Evolutionary conservation across 2,329 filamentous ascomycete species (phyloP).

Genomic region (Elsinoe ampelina): DNA sequence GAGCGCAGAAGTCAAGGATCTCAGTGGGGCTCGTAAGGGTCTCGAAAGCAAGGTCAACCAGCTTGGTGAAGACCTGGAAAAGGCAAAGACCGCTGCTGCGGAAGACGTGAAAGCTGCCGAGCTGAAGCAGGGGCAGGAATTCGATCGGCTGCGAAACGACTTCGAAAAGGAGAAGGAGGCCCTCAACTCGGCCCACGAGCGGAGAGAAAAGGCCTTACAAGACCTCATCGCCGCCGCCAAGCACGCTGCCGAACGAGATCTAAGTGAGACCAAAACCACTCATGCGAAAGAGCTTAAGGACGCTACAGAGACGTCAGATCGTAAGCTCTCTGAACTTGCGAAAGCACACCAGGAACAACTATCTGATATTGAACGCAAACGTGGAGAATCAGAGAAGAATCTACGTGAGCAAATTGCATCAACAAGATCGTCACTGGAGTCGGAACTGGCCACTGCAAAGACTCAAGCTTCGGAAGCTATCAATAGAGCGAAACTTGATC

Average conservation of each 20-base stretch:
- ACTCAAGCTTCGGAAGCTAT: constrained; percentile 9
- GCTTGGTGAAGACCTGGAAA: background rate
- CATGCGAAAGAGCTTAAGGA: constrained; percentile 3
- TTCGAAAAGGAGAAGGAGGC: background rate
- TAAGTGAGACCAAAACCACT: background rate
- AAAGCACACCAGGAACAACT: background rate
- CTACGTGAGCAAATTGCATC: constrained; percentile 9
- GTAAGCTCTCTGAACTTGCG: background rate
- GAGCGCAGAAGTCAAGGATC: background rate
- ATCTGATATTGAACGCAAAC: background rate
- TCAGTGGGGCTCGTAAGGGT: background rate
- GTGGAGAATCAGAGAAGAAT: constrained; percentile 9
- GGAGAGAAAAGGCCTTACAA: background rate
- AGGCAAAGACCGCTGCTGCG: background rate
- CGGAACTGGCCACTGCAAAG: constrained; percentile 10
- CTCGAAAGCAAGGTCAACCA: constrained; percentile 3
- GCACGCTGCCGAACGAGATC: background rate
- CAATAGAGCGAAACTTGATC: constrained; percentile 8
- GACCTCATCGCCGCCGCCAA: background rate
- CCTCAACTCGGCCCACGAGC: background rate
- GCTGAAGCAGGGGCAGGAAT: background rate
- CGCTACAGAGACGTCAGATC: constrained; percentile 1
- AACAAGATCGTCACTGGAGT: constrained; percentile 8
- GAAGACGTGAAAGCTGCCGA: background rate
- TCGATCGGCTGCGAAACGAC: background rate